Base-by-base conservation (phyloP, 2,329 filamentous ascomycete species). In the Fusarium sp. region DNA sequence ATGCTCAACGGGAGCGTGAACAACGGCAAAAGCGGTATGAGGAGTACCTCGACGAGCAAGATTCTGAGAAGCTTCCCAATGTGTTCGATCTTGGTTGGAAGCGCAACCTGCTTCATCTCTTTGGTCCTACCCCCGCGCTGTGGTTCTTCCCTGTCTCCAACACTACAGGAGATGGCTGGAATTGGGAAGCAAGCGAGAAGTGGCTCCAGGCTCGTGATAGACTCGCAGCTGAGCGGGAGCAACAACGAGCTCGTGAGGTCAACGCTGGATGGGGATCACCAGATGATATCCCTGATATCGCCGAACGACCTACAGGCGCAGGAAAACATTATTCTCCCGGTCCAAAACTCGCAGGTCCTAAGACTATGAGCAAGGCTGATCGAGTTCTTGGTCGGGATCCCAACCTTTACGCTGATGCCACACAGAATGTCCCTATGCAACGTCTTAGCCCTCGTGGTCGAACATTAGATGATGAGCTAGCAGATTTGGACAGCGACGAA, bases 131-230 rank as follows among this genome's bases (percentile, higher is more conserved):
- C 2, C 90, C 89, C 2, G 80, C 88, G 27, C 83, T 96, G 11
- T 98, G 96, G 95, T 82, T 85, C 28, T 66, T 98, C 3, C 96
- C 96, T 0, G 82, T 98, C 47, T 89, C 88, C 79, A 98, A 92
- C 76, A 97, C 94, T 3, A 92, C 89, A 0, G 95, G 95, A 34
- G 93, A 99, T 78, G 96, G 96, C 23, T 99, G 95, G 95, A 86
- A 85, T 46, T 99, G 96, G 96, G 94, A 98, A 75, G 88, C 94
- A 1, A 97, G 90, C 75, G 86, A 88, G 2, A 89, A 88, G 71
- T 99, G 96, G 92, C 68, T 92, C 4, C 89, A 90, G 37, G 92
- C 90, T 6, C 85, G 90, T 45, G 90, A 93, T 8, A 83, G 83
- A 21, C 84, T 94, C n/a, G 81, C 82, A 7, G 72, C 75, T 12